Conservation (phyloP, 2,329 filamentous ascomycete species). For the Cercospora janseana region DNA sequence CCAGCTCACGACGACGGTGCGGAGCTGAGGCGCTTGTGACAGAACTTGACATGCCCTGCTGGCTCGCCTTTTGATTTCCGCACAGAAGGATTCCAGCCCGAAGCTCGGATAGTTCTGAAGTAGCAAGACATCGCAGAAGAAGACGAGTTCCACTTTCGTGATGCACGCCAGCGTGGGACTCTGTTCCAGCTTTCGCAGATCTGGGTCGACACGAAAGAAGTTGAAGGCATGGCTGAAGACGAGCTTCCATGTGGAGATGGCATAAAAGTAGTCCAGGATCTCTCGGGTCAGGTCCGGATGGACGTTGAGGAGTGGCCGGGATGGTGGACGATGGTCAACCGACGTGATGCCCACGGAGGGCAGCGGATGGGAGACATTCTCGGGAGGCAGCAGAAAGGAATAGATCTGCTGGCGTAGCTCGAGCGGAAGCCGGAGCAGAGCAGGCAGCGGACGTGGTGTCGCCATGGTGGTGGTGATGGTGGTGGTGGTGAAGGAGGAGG, state of each 20-base stretch:
- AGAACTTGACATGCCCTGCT: constrained; percentile 35
- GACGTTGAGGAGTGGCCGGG: constrained; percentile 29
- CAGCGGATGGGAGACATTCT: constrained; percentile 33
- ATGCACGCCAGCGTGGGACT: constrained; percentile 27
- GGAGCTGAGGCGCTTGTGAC: constrained; percentile 26
- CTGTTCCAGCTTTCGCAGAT: constrained; percentile 31
- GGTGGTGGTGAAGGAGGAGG: background rate
- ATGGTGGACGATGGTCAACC: constrained; percentile 34
- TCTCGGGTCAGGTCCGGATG: constrained; percentile 33
- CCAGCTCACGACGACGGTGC: constrained; percentile 34
- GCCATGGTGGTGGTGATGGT: background rate
- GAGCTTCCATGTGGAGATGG: constrained; percentile 36
- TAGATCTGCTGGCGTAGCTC: constrained; percentile 48
- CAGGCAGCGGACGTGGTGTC: constrained; percentile 7
- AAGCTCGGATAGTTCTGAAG: constrained; percentile 36
- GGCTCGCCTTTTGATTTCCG: constrained; percentile 33
- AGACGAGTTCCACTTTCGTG: constrained; percentile 36
- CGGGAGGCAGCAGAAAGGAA: constrained; percentile 36
- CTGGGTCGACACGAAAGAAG: constrained; percentile 39
- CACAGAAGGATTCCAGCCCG: constrained; percentile 33
- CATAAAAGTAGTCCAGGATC: constrained; percentile 35
- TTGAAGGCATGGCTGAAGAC: constrained; percentile 40
- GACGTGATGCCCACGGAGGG: constrained; percentile 37
- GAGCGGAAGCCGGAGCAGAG: constrained; percentile 42
- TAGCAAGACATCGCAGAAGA: constrained; percentile 37